Conservation (phyloP, 306 rosid genomes). For the Trichosanthes truncata region DNA sequence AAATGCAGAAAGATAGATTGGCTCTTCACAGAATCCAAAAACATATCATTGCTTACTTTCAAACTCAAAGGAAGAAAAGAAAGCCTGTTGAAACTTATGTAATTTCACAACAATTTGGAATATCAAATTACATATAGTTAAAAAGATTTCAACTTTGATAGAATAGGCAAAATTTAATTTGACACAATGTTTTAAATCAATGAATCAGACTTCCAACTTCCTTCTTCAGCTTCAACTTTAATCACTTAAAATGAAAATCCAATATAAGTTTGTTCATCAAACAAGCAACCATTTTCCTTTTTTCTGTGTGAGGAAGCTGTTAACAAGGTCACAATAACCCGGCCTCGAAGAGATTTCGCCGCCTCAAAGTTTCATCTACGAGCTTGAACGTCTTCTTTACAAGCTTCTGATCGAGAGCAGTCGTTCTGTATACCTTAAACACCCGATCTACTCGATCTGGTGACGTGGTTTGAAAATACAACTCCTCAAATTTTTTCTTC, state of each 20-base stretch:
- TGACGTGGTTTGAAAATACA: conserved; percentile 83
- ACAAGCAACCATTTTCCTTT: not conserved
- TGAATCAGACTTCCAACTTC: conserved; percentile 28
- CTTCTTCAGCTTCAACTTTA: not conserved
- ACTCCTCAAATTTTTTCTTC: conserved; percentile 93
- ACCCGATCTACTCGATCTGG: conserved; percentile 87
- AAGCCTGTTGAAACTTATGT: not conserved
- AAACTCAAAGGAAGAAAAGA: not conserved
- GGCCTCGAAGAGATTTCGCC: conserved; percentile 91
- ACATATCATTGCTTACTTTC: not conserved
- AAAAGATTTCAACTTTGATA: conserved; percentile 19
- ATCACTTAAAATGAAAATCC: not conserved
- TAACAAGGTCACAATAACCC: conserved; percentile 63
- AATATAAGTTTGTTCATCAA: conserved; percentile 4
- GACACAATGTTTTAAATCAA: conserved; percentile 40
- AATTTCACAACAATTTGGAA: not conserved
- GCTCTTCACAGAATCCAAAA: not conserved
- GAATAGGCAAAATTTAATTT: conserved; percentile 35
- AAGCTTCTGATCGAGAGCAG: conserved; percentile 97
- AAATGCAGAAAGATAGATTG: not conserved
- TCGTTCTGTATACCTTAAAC: conserved; percentile 83
- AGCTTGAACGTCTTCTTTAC: conserved; percentile 99
- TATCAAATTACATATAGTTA: conserved; percentile 2
- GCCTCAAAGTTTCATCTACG: conserved; percentile 85
- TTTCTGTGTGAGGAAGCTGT: conserved; percentile 9